A percentile compares a stretch with the other conserved stretches of the same genome.
These are phyloP conservation scores for Bipolaris victoriae DNA, from an alignment of 2,329 filamentous ascomycete genomes.

Conservation along the genomic window DNA sequence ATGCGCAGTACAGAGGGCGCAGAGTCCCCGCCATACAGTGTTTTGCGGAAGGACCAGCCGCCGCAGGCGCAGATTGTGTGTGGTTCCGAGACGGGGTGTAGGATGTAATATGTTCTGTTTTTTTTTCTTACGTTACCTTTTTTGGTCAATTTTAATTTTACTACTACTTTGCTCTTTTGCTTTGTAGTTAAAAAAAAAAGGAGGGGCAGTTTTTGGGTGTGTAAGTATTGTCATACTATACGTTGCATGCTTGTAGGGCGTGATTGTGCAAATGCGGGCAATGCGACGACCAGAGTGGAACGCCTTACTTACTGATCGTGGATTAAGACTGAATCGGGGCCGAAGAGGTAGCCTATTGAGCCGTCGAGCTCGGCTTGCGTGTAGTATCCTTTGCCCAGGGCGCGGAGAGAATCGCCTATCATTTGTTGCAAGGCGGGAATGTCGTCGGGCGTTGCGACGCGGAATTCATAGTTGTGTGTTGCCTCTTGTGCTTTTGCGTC, in stretches of 20 bases:
- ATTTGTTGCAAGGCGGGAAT: constrained; percentile 40
- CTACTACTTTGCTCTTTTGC: too few relatives aligned
- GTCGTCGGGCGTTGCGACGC: constrained; percentile 36
- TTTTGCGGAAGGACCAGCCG: constrained; percentile 46
- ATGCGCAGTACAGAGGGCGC: constrained; percentile 39
- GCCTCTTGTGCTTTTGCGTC: constrained; percentile 44
- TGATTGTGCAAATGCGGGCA: too few relatives aligned
- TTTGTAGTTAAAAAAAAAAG: too few relatives aligned
- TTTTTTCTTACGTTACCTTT: neutral
- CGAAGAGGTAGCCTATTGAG: constrained; percentile 47
- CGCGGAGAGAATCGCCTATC: constrained; percentile 39
- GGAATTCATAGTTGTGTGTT: constrained; percentile 38
- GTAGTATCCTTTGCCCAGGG: constrained; percentile 37
- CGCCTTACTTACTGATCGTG: constrained; percentile 35
- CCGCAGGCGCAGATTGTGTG: constrained; percentile 42
- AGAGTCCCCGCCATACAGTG: constrained; percentile 44
- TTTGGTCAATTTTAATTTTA: neutral
- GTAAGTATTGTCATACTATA: too few relatives aligned
- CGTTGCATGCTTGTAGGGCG: too few relatives aligned
- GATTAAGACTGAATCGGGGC: constrained; percentile 44
- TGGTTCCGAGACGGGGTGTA: constrained; percentile 31
- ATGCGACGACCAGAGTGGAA: constrained; percentile 2
- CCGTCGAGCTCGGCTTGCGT: constrained; percentile 44
- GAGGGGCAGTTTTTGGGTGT: neutral
- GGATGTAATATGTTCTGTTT: constrained; percentile 43